Evolutionary conservation across 1,284 basidiomycete species (phyloP), one percentile per base, ranked within the genome.

Genomic region (Mycena citricolor): DNA sequence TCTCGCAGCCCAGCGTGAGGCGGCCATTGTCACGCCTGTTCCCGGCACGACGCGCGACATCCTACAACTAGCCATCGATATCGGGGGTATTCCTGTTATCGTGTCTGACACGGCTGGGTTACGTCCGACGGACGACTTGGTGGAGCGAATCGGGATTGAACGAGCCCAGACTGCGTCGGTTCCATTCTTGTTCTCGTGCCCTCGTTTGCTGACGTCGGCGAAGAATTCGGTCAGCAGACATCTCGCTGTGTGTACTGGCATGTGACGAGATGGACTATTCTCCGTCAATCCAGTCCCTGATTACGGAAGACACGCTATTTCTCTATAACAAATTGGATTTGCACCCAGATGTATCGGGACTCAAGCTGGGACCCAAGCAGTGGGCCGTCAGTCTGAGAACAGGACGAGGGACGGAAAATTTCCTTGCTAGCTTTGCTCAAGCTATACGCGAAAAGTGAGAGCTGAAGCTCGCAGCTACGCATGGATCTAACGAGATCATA

Each of bases 1-100:
- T n/a, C n/a, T n/a, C n/a, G 13, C 55, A 90, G 90, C 86, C 6
- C 85, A 87, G 55, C 74, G 91, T 16, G 88, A 91, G 51, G 91
- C 90, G 0, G 89, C 92, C 0, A 94, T 95, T 42, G 90, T 94
- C 8, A 92, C 91, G 1, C 71, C 83, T 7, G 71, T 90, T 12
- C 86, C 92, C 0, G 92, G 92, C 0, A 95, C 92, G 1, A 95
- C 92, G 2, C 75, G 92, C 21, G 92, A 94, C 57, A 77, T 94
- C 5, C 70, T 95, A 2, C 84, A 90, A 54, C 68, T 93, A 4
- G 81, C 86, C 0, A 73, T 95, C 0, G 90, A 95, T 59, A 82
- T 94, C n/a, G 86, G 81, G 11, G 92, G 92, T 0, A 69, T 91
- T 36, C 90, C 90, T 0, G 77, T 94, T 2, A 71, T 86, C 17